Percentiles rank a stretch among this genome's conserved stretches.
Evolutionary conservation across 306 rosid genomes (phyloP).

Genomic region (Abrus pulchellus): DNA sequence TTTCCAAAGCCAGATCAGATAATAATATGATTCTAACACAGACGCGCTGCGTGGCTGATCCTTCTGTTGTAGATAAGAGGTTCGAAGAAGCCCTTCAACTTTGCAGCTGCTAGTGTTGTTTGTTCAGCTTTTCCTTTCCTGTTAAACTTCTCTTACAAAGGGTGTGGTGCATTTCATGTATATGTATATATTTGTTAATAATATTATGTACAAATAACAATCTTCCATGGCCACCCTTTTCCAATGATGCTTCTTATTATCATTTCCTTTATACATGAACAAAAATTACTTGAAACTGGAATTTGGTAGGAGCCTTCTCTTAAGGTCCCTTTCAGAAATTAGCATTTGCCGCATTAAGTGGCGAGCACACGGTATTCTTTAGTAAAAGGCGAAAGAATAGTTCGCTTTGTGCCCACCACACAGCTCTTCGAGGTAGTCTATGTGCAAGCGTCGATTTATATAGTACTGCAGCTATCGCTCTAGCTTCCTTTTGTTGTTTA

Average conservation of each 20-base stretch:
- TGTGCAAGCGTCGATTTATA: not conserved
- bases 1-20: slow-evolving; percentile 19
- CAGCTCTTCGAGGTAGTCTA: not conserved
- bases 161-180: too few relatives aligned
- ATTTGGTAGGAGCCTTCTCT: not conserved
- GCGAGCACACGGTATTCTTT: slow-evolving; percentile 61
- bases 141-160: too few relatives aligned
- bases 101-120: slow-evolving; percentile 43
- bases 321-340: not conserved
- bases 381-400: slow-evolving; percentile 80
- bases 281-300: not conserved
- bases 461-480: not conserved
- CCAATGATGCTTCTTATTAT: too few relatives aligned
- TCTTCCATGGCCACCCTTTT: too few relatives aligned
- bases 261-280: too few relatives aligned
- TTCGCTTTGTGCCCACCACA: slow-evolving; percentile 52
- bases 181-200: too few relatives aligned
- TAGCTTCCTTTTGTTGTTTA: not conserved
- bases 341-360: slow-evolving; percentile 40
- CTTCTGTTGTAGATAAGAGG: slow-evolving; percentile 13
- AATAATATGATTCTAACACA: not conserved
- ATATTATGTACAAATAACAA: too few relatives aligned
- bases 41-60: not conserved
- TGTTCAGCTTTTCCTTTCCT: not conserved
- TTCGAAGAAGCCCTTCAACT: slow-evolving; percentile 48